A percentile compares a stretch with the other conserved stretches of the same genome.
Conservation (phyloP, 768 basidiomycete species). For the Lentinus tigrinus region DNA sequence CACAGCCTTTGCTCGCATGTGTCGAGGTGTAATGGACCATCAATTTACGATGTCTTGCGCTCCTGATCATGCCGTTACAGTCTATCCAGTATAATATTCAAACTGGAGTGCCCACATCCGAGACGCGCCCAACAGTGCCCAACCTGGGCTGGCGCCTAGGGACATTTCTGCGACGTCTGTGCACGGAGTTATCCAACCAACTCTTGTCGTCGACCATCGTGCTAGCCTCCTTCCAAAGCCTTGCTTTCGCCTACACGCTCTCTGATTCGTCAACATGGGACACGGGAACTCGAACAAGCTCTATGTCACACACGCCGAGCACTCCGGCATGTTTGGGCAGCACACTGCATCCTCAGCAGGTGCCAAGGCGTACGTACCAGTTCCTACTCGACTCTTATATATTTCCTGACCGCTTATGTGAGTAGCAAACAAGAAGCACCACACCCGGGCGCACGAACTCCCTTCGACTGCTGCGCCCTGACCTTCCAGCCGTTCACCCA, state of each 20-base stretch:
- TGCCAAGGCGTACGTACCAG: constrained; percentile 54
- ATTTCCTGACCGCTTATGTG: background rate
- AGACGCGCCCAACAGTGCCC: background rate
- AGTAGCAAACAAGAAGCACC: constrained; percentile 66
- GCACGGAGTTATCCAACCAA: background rate
- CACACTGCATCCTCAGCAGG: constrained; percentile 77
- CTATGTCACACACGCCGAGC: constrained; percentile 89
- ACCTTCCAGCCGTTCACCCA: constrained; percentile 88
- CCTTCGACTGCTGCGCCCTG: constrained; percentile 90
- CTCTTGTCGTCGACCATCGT: background rate
- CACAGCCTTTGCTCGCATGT: too few species aligned
- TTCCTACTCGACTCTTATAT: background rate
- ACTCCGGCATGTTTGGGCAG: constrained; percentile 75
- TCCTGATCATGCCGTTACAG: too few species aligned
- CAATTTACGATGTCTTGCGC: too few species aligned
- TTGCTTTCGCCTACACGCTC: background rate
- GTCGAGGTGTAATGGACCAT: too few species aligned
- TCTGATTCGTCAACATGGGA: constrained; percentile 50
- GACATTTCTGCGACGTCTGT: background rate
- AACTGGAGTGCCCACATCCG: too few species aligned
- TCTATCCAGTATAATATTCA: too few species aligned
- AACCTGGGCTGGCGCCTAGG: background rate
- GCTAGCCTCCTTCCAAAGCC: background rate
- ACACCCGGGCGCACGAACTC: constrained; percentile 62
- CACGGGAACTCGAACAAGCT: constrained; percentile 87